phyloP scores from a whole-genome alignment of 106 monocot species.

The Xerophyta viscosa region DNA sequence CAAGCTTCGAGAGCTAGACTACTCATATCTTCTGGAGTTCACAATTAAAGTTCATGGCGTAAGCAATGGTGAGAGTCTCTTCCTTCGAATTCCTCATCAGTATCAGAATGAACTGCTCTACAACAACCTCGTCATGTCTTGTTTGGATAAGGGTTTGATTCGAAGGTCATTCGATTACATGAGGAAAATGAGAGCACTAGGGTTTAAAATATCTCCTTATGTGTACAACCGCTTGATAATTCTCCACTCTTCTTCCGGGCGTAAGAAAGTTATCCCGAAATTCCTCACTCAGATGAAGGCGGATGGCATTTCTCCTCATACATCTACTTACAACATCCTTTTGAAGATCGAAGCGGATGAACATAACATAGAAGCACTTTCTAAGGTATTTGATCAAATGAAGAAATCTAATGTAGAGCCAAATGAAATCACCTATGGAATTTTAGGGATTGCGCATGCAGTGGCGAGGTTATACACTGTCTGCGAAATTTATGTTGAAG shows the following conservation, averaged over 20 bases:
- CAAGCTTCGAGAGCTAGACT: conserved; percentile 80
- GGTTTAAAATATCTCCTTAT: conserved; percentile 67
- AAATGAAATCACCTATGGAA: conserved; percentile 86
- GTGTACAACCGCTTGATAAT: conserved; percentile 81
- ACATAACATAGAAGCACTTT: conserved; percentile 66
- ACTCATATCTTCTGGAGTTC: conserved; percentile 87
- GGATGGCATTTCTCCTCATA: conserved; percentile 58
- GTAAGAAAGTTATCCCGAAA: conserved; percentile 58
- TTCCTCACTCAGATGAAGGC: conserved; percentile 87
- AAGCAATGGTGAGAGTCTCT: conserved; percentile 62
- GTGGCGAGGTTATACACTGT: conserved; percentile 68
- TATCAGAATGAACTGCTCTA: conserved; percentile 85
- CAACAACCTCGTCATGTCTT: conserved; percentile 88
- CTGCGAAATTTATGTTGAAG: conserved; percentile 60
- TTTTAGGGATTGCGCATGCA: conserved; percentile 82
- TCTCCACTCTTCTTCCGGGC: conserved; percentile 60
- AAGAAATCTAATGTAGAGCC: conserved; percentile 51
- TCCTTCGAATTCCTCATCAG: conserved; percentile 52
- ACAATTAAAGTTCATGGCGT: conserved; percentile 80
- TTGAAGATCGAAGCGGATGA: conserved; percentile 76
- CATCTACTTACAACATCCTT: conserved; percentile 91
- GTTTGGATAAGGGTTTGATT: conserved; percentile 66
- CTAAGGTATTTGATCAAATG: conserved; percentile 77
- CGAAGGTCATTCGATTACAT: conserved; percentile 73
- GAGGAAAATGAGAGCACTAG: conserved; percentile 81